Percentiles rank a stretch among this genome's conserved stretches.
phyloP scores from a whole-genome alignment of 306 rosid genomes.

The Glycine latifolia region DNA sequence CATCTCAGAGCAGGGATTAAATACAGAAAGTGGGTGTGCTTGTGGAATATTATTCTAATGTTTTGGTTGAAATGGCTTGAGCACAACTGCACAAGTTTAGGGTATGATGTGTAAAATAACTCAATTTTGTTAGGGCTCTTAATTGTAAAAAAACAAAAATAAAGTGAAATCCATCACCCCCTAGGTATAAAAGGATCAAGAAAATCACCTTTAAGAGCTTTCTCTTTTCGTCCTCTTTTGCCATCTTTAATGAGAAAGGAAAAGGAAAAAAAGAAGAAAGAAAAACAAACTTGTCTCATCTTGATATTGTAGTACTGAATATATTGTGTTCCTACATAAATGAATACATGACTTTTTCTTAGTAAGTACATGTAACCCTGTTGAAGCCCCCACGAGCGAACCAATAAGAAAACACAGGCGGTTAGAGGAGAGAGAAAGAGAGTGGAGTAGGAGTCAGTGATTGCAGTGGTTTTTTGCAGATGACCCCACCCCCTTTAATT shows the following conservation, averaged over 20 bases:
- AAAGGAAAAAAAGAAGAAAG: slow-evolving; percentile 11
- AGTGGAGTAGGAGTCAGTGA: slow-evolving; percentile 88
- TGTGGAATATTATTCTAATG: slow-evolving; percentile 53
- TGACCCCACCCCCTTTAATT: slow-evolving; percentile 48
- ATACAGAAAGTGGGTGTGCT: slow-evolving; percentile 62
- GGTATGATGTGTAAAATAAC: slow-evolving; percentile 47
- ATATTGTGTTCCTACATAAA: slow-evolving; percentile 25
- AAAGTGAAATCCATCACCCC: slow-evolving; percentile 48
- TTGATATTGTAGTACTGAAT: slow-evolving; percentile 38
- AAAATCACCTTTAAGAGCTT: slow-evolving; percentile 45
- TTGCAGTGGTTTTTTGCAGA: slow-evolving; percentile 71
- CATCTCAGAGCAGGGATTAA: slow-evolving; percentile 55
- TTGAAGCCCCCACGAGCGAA: slow-evolving; percentile 50
- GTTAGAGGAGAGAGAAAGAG: slow-evolving; percentile 82
- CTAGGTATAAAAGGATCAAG: slow-evolving; percentile 46
- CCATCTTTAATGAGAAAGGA: slow-evolving; percentile 50
- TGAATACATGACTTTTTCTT: slow-evolving; percentile 40
- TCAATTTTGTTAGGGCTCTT: background rate
- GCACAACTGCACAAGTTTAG: slow-evolving; percentile 45
- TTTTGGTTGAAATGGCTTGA: slow-evolving; percentile 66
- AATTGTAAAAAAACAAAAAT: too few relatives aligned
- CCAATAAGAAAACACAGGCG: slow-evolving; percentile 73
- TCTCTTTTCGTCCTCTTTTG: slow-evolving; percentile 40
- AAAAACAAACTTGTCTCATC: slow-evolving; percentile 58
- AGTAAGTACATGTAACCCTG: slow-evolving; percentile 54